These are phyloP conservation scores for Cicer judaicum DNA, from an alignment of 306 rosid species.

Conservation along the genomic window DNA sequence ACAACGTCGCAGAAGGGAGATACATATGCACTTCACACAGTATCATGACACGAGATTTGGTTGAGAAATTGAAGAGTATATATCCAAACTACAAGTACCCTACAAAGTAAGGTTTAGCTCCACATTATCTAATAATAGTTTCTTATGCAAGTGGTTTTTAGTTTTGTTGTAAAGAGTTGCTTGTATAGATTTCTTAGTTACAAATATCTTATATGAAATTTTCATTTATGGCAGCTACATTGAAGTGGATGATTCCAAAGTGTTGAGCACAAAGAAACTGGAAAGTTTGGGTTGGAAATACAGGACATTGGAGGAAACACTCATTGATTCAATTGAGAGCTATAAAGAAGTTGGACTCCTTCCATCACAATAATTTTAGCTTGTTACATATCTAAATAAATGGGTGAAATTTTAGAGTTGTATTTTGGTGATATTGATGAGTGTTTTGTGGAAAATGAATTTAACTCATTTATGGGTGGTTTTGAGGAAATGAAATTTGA, in stretches of 20 bases:
- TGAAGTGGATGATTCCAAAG: conserved; percentile 41
- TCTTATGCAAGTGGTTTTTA: too few relatives aligned
- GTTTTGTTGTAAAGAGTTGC: too few relatives aligned
- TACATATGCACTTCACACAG: conserved; percentile 59
- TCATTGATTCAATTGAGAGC: conserved; percentile 64
- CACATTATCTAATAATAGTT: neutral
- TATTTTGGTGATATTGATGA: too few relatives aligned
- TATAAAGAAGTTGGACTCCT: conserved; percentile 47
- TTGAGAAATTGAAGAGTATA: conserved; percentile 58
- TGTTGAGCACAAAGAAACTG: conserved; percentile 61
- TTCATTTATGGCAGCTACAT: conserved; percentile 46
- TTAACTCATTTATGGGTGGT: too few relatives aligned
- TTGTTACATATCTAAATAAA: conserved; percentile 1
- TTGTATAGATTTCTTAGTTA: neutral
- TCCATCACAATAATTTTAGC: conserved; percentile 31
- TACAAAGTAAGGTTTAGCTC: conserved; percentile 56
- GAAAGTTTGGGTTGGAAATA: conserved; percentile 63
- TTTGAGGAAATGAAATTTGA: too few relatives aligned
- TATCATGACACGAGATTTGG: conserved; percentile 48
- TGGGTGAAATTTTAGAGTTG: too few relatives aligned
- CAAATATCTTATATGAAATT: neutral
- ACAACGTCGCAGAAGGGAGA: conserved; percentile 70
- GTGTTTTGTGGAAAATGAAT: too few relatives aligned
- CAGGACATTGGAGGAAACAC: conserved; percentile 64
- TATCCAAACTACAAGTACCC: conserved; percentile 72